Evolutionary conservation across 2,329 filamentous ascomycete species (phyloP), one percentile per base, ranked within the genome.

Genomic region (Dothistroma septosporum): DNA sequence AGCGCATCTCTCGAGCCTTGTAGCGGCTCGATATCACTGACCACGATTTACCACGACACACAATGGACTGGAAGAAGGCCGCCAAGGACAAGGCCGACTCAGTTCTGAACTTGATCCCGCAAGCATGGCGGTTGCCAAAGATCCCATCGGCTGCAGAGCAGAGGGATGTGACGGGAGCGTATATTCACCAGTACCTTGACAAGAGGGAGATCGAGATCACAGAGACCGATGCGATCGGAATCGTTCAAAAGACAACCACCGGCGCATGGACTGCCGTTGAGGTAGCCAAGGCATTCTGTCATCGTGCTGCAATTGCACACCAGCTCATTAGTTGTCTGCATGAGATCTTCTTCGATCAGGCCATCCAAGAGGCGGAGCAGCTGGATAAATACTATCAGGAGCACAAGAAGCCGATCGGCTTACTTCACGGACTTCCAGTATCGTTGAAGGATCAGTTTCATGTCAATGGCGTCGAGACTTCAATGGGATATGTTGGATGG

Each of bases 401-500:
- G 55, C 64, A 75, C 56, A 69, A 70, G 56, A 74, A 70, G 57
- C 72, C 78, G 19, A 68, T 79, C 28, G 79, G 79, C n/a, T 75
- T 77, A 22, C 69, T 81, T 10, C 79, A 82, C 64, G 79, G 79
- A 7, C 69, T 81, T 4, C 79, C 78, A 41, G 75, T 81, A 64
- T 78, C 76, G 24, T 63, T 81, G 31, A 81, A 81, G 60, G 79
- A 82, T 61, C 79, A 80, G 58, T 81, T 81, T 66, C 77, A 81
- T 58, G 75, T 81, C 61, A 70, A 75, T 56, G 77, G 75, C n/a
- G 76, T 78, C 32, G 78, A 80, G 57, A 80, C 76, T 35, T 73
- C 73, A 0, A 75, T 87, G 78, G 85, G 85, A 12, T 88, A 87
- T 67, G 77, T 87, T 24, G 84, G 85, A n/a, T 86, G 85, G 80